Evolutionary conservation across 1,139 yeast species (phyloP).

Genomic region (Diutina catenulata): DNA sequence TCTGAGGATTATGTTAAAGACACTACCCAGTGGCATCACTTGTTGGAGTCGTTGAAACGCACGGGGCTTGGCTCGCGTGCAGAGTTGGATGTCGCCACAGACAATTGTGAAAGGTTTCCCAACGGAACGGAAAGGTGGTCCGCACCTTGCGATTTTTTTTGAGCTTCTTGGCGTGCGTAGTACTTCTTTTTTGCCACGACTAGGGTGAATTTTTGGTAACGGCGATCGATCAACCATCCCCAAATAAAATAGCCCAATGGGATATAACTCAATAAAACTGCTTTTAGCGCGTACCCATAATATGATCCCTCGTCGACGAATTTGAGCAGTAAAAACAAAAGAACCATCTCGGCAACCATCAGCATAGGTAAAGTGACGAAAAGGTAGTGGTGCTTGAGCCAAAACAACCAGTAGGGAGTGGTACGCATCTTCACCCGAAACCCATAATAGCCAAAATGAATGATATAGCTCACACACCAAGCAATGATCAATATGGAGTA

Average conservation of each 20-base stretch:
- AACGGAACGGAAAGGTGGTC: too few relatives aligned
- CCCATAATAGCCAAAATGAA: slow-evolving; percentile 35
- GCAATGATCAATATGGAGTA: slow-evolving; percentile 36
- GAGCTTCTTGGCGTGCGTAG: too few relatives aligned
- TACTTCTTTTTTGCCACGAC: not conserved
- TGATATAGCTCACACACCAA: slow-evolving; percentile 31
- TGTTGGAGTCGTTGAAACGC: too few relatives aligned
- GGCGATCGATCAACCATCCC: slow-evolving; percentile 3
- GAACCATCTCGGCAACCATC: slow-evolving; percentile 37
- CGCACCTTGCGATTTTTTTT: too few relatives aligned
- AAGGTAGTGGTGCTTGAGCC: slow-evolving; percentile 29
- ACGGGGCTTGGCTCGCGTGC: too few relatives aligned
- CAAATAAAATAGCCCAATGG: slow-evolving; percentile 2
- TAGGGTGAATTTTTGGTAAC: not conserved
- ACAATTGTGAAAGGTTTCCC: too few relatives aligned
- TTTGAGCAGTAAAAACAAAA: slow-evolving; percentile 25
- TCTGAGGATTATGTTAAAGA: too few relatives aligned
- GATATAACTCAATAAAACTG: not conserved
- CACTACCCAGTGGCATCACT: too few relatives aligned
- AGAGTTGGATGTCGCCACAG: too few relatives aligned
- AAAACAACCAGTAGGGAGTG: slow-evolving; percentile 20
- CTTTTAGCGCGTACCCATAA: not conserved
- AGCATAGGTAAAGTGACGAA: slow-evolving; percentile 35
- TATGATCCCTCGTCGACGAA: not conserved
- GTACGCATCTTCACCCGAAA: slow-evolving; percentile 31